These are phyloP conservation scores for Mycena filopes DNA, from an alignment of 768 basidiomycete genomes.

Conservation along the genomic window DNA sequence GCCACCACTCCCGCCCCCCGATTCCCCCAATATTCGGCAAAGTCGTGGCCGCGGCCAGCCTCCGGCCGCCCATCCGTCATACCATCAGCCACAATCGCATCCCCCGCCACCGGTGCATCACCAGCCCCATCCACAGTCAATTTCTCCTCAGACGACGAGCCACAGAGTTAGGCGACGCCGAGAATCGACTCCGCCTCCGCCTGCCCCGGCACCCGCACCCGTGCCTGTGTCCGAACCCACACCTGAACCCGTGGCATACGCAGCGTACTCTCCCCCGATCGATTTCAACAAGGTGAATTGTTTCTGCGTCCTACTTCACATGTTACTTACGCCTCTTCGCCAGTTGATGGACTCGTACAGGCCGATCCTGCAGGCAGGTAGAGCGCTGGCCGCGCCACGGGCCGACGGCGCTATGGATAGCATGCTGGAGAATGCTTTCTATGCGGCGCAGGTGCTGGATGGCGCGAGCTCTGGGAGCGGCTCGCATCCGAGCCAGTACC, in stretches of 20 bases:
- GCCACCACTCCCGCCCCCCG: conserved; percentile 22
- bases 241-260: conserved; percentile 5
- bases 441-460: conserved; percentile 31
- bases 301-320: background rate
- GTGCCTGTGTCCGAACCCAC: conserved; percentile 7
- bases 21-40: conserved; percentile 15
- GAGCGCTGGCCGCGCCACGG: conserved; percentile 18
- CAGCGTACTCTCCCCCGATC: conserved; percentile 25
- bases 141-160: conserved; percentile 16
- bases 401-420: conserved; percentile 18
- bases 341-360: conserved; percentile 29
- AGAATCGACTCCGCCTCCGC: conserved; percentile 22
- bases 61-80: conserved; percentile 14
- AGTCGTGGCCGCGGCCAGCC: conserved; percentile 17
- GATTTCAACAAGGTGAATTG: conserved; percentile 28
- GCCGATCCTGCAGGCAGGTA: conserved; percentile 29
- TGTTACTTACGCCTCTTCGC: background rate
- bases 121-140: conserved; percentile 19
- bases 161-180: conserved; percentile 17
- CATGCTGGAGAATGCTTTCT: conserved; percentile 32
- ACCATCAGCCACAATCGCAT: conserved; percentile 24
- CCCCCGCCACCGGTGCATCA: background rate
- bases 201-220: conserved; percentile 10
- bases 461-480: conserved; percentile 17
- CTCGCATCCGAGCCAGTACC: conserved; percentile 9